A percentile compares a stretch with the other conserved stretches of the same genome.
Conservation (phyloP, 106 monocot genomes). For the Xerophyta viscosa region DNA sequence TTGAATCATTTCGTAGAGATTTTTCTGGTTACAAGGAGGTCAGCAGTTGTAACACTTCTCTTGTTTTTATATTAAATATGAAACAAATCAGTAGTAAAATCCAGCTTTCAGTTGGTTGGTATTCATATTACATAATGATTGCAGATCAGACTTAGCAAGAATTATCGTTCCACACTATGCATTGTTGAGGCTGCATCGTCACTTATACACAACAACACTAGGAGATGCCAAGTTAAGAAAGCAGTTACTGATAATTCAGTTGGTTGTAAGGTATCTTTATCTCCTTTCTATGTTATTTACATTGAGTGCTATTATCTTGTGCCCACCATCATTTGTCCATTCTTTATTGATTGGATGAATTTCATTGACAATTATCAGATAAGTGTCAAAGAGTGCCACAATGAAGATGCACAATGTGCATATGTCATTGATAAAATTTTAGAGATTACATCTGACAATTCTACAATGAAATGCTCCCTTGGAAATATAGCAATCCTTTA, state of each 20-base stretch:
- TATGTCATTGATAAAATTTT: conserved; percentile 93
- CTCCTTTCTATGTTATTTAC: neutral
- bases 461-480: conserved; percentile 36
- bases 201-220: conserved; percentile 71
- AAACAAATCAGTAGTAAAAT: no score
- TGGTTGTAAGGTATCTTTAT: conserved; percentile 69
- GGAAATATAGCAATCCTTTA: conserved; percentile 73
- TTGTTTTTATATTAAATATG: no score
- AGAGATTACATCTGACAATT: conserved; percentile 58
- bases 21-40: conserved; percentile 82
- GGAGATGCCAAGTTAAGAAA: conserved; percentile 44
- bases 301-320: neutral
- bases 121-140: neutral
- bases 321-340: neutral
- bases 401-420: conserved; percentile 82
- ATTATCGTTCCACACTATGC: conserved; percentile 80
- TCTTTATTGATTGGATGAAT: neutral
- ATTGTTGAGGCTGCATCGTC: conserved; percentile 92
- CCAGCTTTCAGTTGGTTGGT: no score
- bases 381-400: conserved; percentile 77
- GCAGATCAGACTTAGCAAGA: conserved; percentile 75
- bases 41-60: neutral
- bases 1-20: conserved; percentile 85
- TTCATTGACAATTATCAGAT: conserved; percentile 50
- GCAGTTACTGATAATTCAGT: conserved; percentile 64